phyloP scores from a whole-genome alignment of 1,284 basidiomycete species.

The Cutaneotrichosporon sp. region DNA sequence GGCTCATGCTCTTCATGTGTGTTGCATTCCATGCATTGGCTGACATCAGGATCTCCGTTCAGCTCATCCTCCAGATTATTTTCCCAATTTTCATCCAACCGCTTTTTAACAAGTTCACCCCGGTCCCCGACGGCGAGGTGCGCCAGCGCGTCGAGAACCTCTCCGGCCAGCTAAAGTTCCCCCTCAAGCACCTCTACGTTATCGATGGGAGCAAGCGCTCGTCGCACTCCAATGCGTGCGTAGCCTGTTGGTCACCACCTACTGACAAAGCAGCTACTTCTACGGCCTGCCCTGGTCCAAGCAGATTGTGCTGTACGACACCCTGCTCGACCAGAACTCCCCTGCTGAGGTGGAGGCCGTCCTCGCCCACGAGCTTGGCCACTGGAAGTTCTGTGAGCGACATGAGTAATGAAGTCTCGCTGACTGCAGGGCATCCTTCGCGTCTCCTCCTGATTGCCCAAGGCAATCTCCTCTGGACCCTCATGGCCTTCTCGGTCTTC shows the following conservation, averaged over 20 bases:
- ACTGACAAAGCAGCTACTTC: slow-evolving; percentile 59
- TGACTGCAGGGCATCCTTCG: slow-evolving; percentile 60
- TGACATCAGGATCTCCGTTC: slow-evolving; percentile 64
- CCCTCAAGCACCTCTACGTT: slow-evolving; percentile 89
- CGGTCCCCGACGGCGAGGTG: slow-evolving; percentile 68
- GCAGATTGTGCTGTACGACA: slow-evolving; percentile 96
- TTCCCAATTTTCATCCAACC: slow-evolving; percentile 91
- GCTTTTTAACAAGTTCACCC: slow-evolving; percentile 93
- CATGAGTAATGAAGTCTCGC: not conserved
- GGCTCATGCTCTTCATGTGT: slow-evolving; percentile 78
- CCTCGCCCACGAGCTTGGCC: slow-evolving; percentile 83
- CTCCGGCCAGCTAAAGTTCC: slow-evolving; percentile 78
- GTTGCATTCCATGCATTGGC: slow-evolving; percentile 35
- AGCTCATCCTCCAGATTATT: slow-evolving; percentile 75
- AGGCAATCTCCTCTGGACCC: slow-evolving; percentile 76
- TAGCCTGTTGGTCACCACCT: no score
- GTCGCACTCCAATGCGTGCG: slow-evolving; percentile 78
- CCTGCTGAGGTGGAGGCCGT: slow-evolving; percentile 88
- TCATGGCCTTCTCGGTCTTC: slow-evolving; percentile 87
- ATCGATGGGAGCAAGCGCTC: slow-evolving; percentile 95
- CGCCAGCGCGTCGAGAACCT: slow-evolving; percentile 68
- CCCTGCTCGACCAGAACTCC: slow-evolving; percentile 82
- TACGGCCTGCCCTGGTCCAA: slow-evolving; percentile 92
- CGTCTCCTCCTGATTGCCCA: slow-evolving; percentile 83
- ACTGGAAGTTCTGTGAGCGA: slow-evolving; percentile 71